phyloP scores from a whole-genome alignment of 2,329 filamentous ascomycete species.

The Xylaria sp. region DNA sequence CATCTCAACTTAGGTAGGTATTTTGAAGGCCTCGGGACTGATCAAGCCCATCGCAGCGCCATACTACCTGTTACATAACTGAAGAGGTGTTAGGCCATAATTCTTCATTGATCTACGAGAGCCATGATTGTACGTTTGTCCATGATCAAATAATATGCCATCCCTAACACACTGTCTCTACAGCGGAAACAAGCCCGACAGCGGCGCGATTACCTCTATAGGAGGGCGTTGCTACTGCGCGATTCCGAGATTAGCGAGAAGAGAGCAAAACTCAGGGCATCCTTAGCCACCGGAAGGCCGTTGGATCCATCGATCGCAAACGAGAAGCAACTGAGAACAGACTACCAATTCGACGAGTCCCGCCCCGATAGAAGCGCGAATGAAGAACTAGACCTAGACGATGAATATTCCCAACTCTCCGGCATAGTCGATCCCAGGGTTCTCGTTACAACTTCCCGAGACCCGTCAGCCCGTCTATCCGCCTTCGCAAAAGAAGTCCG shows the following conservation, averaged over 20 bases:
- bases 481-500: conserved; percentile 93
- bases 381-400: conserved; percentile 75
- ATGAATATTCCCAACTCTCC: conserved; percentile 90
- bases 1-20: background rate
- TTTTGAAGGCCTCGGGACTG: too few species aligned
- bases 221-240: conserved; percentile 80
- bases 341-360: conserved; percentile 94
- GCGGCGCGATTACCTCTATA: conserved; percentile 86
- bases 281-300: conserved; percentile 86
- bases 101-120: background rate
- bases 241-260: conserved; percentile 95
- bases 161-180: conserved; percentile 13
- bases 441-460: conserved; percentile 87
- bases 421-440: conserved; percentile 88
- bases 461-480: conserved; percentile 81
- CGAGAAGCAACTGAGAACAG: conserved; percentile 79
- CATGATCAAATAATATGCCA: background rate
- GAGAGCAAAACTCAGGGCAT: conserved; percentile 81
- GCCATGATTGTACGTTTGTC: conserved; percentile 27
- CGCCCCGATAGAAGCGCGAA: conserved; percentile 66
- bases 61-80: too few species aligned
- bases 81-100: background rate
- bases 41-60: too few species aligned
- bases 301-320: conserved; percentile 81
- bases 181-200: conserved; percentile 75